Evolutionary conservation across 1,284 basidiomycete genomes (phyloP).

Genomic region (Caloboletus firmus): DNA sequence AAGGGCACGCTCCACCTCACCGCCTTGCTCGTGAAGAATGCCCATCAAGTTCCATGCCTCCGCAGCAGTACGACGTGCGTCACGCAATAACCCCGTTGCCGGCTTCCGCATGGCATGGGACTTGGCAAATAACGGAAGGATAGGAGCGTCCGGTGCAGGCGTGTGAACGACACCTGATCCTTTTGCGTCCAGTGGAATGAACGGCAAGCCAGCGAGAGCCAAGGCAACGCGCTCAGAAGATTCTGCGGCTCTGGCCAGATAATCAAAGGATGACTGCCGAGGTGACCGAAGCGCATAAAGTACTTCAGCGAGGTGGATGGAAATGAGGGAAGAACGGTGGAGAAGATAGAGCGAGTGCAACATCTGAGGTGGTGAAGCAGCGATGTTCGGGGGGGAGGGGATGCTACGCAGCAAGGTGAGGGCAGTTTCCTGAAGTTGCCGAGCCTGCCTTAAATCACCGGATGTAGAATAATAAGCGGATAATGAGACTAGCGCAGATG

Average conservation of each 20-base stretch:
- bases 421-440: constrained; percentile 62
- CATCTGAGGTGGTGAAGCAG: constrained; percentile 53
- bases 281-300: constrained; percentile 55
- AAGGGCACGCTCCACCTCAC: constrained; percentile 42
- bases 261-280: constrained; percentile 50
- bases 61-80: constrained; percentile 66
- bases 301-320: constrained; percentile 76
- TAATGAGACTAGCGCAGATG: constrained; percentile 65
- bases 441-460: constrained; percentile 67
- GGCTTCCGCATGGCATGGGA: constrained; percentile 53
- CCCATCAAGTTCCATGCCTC: constrained; percentile 67
- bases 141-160: constrained; percentile 44
- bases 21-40: constrained; percentile 45
- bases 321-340: constrained; percentile 71
- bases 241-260: constrained; percentile 59
- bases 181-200: constrained; percentile 39
- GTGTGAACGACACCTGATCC: constrained; percentile 42
- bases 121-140: constrained; percentile 43
- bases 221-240: constrained; percentile 67
- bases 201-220: constrained; percentile 49
- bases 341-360: constrained; percentile 69
- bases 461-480: constrained; percentile 71
- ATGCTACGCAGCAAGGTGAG: constrained; percentile 69
- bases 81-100: constrained; percentile 61
- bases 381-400: constrained; percentile 47